A percentile compares a stretch with the other conserved stretches of the same genome.
Evolutionary conservation across 148 eudicot genomes (phyloP).

Genomic region (Rhododendron ferrugineum): DNA sequence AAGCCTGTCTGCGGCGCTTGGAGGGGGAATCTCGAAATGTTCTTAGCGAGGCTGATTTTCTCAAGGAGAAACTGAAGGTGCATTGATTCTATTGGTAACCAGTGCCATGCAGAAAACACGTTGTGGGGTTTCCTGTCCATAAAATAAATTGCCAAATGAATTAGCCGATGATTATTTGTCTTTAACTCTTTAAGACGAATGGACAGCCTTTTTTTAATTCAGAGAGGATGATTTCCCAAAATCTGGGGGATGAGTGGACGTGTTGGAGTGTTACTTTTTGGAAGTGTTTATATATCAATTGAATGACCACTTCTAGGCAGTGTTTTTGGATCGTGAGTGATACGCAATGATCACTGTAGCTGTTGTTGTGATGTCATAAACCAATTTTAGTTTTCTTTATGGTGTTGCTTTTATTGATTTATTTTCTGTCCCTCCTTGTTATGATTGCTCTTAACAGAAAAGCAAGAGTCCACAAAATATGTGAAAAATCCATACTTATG

Average conservation of each 20-base stretch:
- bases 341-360: background rate
- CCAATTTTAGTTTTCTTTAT: background rate
- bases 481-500: background rate
- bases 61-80: constrained; percentile 90
- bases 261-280: background rate
- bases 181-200: background rate
- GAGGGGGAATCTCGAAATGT: constrained; percentile 73
- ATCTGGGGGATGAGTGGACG: background rate
- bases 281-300: background rate
- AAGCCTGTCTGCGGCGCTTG: constrained; percentile 79
- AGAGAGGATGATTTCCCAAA: background rate
- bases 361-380: background rate
- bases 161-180: background rate
- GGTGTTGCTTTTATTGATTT: background rate
- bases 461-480: background rate
- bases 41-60: constrained; percentile 90
- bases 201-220: background rate
- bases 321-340: background rate
- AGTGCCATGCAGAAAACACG: constrained; percentile 4
- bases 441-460: background rate
- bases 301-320: background rate
- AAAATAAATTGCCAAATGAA: background rate
- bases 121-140: background rate
- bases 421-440: background rate
- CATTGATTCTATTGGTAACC: constrained; percentile 8